Evolutionary conservation across 179 eudicot species (phyloP).

Genomic region (Silene vulgaris): DNA sequence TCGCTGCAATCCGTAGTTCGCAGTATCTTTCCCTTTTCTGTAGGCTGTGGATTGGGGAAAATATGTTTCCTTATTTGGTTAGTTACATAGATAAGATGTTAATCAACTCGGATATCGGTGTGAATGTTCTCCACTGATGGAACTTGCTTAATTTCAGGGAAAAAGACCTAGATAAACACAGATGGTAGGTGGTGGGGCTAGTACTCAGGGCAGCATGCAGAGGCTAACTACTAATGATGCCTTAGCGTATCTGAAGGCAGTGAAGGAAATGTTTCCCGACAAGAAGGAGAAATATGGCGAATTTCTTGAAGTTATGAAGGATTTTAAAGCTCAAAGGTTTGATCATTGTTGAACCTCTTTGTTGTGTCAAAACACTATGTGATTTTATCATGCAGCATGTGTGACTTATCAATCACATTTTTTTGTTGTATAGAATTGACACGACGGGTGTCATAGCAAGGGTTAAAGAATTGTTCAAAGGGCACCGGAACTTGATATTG

Average conservation of each 20-base stretch:
- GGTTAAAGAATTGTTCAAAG: constrained; percentile 87
- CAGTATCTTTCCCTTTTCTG: neutral
- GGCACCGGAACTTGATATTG: constrained; percentile 76
- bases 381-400: neutral
- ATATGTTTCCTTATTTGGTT: neutral
- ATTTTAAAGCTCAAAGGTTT: constrained; percentile 89
- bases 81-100: neutral
- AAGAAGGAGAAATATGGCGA: constrained; percentile 79
- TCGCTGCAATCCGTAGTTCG: neutral
- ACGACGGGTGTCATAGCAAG: constrained; percentile 84
- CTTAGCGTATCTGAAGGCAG: constrained; percentile 69
- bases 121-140: constrained; percentile 1
- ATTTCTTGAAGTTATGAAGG: constrained; percentile 96
- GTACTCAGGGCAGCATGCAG: constrained; percentile 35
- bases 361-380: constrained; percentile 10
- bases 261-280: constrained; percentile 79
- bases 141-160: constrained; percentile 21
- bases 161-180: constrained; percentile 61
- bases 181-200: constrained; percentile 44
- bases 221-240: constrained; percentile 88
- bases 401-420: constrained; percentile 16
- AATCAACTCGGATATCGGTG: neutral
- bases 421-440: constrained; percentile 53
- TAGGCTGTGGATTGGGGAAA: neutral
- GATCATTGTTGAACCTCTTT: constrained; percentile 8